Evolutionary conservation across 306 rosid species (phyloP), one percentile per base, ranked within the genome.

Genomic region (Cicer bijugum): DNA sequence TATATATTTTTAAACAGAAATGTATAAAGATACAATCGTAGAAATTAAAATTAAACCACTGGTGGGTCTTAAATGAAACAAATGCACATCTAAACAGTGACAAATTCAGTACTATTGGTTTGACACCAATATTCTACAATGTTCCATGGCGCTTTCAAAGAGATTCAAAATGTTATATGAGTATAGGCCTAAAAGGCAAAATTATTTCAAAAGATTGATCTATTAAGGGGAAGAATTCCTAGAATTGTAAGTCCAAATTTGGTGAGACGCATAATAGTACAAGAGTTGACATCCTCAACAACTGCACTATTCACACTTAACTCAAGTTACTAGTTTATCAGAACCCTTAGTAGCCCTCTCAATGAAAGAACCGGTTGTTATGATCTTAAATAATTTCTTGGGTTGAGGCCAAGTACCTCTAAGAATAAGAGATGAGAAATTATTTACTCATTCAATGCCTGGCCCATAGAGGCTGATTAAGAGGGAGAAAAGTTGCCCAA

Each of bases 151-250:
- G 39, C 20, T 47, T 68, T 48, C 46, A 28, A 40, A 50, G 16
- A 35, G 78, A 84, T 61, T 64, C 48, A 33, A 66, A 16, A 68
- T 16, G 69, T 55, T 55, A 55, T 55, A 55, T 8, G 37, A 55
- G 35, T 12, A 53, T 17, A 53, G 11, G 33, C 59, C 9, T 0
- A 53, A 53, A 53, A 33, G 35, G 2, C 19, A 35, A 55, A 55
- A 10, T 3, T 55, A 55, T 55, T 35, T 6, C 60, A 53, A 53
- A 17, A 40, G 45, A 53, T 53, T 53, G 19, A 53, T 17, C 12
- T 53, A 53, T 17, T 17, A 53, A 20, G 35, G 17, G 28, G 12
- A 53, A 17, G 35, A 53, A 53, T 53, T 9, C n/a, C 37, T 55
- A 17, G 6, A 19, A 19, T 28, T 28, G 35, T 28, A 28, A 28